Conservation (phyloP, 257 asterid species). For the Gardenia jasminoides region DNA sequence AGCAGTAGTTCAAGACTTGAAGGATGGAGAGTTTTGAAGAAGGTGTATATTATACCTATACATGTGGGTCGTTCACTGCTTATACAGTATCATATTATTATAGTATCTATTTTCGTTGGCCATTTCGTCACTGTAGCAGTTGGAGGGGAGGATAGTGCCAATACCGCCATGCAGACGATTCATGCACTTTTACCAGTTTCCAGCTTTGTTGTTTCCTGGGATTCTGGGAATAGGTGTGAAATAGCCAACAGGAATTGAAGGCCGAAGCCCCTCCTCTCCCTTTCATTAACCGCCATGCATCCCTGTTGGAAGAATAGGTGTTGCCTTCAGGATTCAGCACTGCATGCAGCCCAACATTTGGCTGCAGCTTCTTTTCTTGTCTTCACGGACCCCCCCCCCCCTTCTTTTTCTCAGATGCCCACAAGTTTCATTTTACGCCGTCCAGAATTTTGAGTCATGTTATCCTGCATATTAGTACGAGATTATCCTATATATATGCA, state of each 20-base stretch:
- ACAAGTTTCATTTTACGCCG: no score
- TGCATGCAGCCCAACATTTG: constrained; percentile 41
- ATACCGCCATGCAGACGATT: not conserved
- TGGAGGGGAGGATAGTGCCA: not conserved
- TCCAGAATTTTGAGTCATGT: no score
- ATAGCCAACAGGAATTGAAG: not conserved
- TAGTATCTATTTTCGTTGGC: not conserved
- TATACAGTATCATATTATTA: no score
- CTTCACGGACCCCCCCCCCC: no score
- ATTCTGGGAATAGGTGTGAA: not conserved
- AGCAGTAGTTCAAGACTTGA: not conserved
- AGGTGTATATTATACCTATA: no score
- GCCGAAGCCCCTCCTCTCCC: not conserved
- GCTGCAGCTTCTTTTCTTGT: no score
- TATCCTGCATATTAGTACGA: no score
- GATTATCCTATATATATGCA: no score
- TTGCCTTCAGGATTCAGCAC: constrained; percentile 19
- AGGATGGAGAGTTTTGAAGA: not conserved
- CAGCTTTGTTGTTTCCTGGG: not conserved
- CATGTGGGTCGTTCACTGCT: no score
- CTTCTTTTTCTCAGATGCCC: no score
- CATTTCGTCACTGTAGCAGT: not conserved
- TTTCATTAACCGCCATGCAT: not conserved
- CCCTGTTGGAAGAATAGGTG: constrained; percentile 40
- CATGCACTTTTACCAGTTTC: not conserved